These are phyloP conservation scores for Epipyxis sp. DNA, from an alignment of 108 stramenopile species.

Conservation along the genomic window DNA sequence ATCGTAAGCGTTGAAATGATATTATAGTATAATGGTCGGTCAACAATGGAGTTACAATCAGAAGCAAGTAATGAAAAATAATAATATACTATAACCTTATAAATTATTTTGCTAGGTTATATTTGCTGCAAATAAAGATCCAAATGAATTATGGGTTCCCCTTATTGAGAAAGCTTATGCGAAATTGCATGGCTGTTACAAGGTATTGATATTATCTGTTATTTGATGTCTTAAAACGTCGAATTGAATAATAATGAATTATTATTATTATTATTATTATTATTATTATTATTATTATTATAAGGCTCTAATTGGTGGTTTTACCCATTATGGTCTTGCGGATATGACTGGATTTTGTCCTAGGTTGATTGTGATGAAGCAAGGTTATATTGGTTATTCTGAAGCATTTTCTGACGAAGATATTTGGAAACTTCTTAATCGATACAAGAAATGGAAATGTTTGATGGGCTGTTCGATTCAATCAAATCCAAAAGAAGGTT, in stretches of 20 bases:
- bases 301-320: constrained; percentile 18
- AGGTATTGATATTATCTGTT: no score
- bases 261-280: no score
- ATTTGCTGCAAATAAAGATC: constrained; percentile 45
- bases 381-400: constrained; percentile 27
- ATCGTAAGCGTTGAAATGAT: no score
- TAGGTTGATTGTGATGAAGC: constrained; percentile 7
- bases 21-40: no score
- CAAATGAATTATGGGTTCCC: constrained; percentile 51
- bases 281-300: no score
- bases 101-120: no score
- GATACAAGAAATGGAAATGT: constrained; percentile 10
- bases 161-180: constrained; percentile 58
- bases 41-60: no score
- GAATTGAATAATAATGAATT: not conserved
- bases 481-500: constrained; percentile 14
- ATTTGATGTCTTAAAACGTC: no score
- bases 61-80: no score
- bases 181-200: constrained; percentile 54
- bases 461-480: constrained; percentile 31
- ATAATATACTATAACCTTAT: no score
- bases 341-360: constrained; percentile 28
- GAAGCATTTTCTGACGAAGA: not conserved
- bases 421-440: not conserved
- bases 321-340: constrained; percentile 25